A percentile compares a stretch with the other conserved stretches of the same genome.
These are phyloP conservation scores for Mycosarcoma maydis DNA, from an alignment of 1,284 basidiomycete genomes.

Conservation along the genomic window DNA sequence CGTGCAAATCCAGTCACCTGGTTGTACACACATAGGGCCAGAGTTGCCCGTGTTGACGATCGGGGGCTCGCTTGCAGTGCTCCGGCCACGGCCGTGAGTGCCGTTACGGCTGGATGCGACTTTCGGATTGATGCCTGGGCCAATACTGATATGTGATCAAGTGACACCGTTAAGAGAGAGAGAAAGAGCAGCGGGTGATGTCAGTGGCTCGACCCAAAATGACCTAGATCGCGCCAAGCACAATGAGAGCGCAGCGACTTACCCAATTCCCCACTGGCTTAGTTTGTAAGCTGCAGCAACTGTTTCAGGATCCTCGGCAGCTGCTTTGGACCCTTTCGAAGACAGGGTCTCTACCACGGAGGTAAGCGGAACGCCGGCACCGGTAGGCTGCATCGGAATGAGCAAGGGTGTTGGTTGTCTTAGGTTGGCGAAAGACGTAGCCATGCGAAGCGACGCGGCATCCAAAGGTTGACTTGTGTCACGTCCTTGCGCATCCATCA, in stretches of 20 bases:
- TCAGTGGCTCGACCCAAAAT: not conserved
- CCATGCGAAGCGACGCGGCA: conserved; percentile 8
- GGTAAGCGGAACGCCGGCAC: conserved; percentile 35
- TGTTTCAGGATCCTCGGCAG: conserved; percentile 42
- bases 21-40: conserved; percentile 83
- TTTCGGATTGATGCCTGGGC: conserved; percentile 57
- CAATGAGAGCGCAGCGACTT: conserved; percentile 2
- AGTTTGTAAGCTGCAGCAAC: conserved; percentile 44
- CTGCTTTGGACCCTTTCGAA: conserved; percentile 41
- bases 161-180: not conserved
- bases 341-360: conserved; percentile 43
- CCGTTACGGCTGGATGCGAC: conserved; percentile 19
- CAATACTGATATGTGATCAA: conserved; percentile 20
- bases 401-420: conserved; percentile 19
- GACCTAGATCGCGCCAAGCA: not conserved
- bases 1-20: conserved; percentile 87
- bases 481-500: conserved; percentile 6
- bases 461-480: conserved; percentile 1
- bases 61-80: conserved; percentile 42
- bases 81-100: conserved; percentile 9
- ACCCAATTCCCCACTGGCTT: conserved; percentile 44
- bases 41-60: conserved; percentile 86
- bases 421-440: conserved; percentile 8
- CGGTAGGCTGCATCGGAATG: conserved; percentile 45
- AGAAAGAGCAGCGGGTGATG: not conserved